Base-by-base conservation (phyloP, 2,329 filamentous ascomycete species). In the Stromatinia cepivora region DNA sequence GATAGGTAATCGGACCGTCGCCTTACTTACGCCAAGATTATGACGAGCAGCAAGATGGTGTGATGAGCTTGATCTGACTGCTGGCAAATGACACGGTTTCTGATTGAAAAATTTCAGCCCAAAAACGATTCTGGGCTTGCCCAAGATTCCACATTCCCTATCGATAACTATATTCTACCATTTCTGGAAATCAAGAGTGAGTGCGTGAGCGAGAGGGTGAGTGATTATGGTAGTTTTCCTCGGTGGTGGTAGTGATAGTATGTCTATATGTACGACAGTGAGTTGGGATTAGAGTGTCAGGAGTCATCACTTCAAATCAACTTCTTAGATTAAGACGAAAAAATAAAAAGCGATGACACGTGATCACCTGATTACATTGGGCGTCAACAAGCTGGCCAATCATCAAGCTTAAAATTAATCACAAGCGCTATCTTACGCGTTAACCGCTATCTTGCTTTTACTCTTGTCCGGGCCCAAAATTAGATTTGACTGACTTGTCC, bases 351-450 rank as follows among this genome's bases (percentile, higher is more conserved):
- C 22, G 22, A 15, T n/a, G 11, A 28, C 61, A 64, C 61, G 61
- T 64, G 61, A 64, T 64, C 46, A 64, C n/a, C 4, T 64, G 61
- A 64, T 28, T 39, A 52, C 3, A 28, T 64, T 15, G n/a, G n/a
- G n/a, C 36, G 22, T 52, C 10, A 28, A 63, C 15, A 9, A 46
- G n/a, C 28, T 59, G 52, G 7, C 64, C 64, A 66, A 66, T 59
- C 39, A 48, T 48, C 10, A 7, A 20, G 10, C 9, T 15, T 36
- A 25, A 25, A 46, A 25, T 4, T 6, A 34, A 17, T 67, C 54
- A 50, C 65, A 67, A 67, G 65, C 65, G 65, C 65, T 52, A 67
- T 67, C 45, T 67, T 67, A 39, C 65, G 65, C 65, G 65, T 52
- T 67, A 67, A 67, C 17, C 65, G 65, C 65, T 67, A 67, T 67